phyloP scores from a whole-genome alignment of 1,284 basidiomycete species.

The Cystobasidiaceae sp. region DNA sequence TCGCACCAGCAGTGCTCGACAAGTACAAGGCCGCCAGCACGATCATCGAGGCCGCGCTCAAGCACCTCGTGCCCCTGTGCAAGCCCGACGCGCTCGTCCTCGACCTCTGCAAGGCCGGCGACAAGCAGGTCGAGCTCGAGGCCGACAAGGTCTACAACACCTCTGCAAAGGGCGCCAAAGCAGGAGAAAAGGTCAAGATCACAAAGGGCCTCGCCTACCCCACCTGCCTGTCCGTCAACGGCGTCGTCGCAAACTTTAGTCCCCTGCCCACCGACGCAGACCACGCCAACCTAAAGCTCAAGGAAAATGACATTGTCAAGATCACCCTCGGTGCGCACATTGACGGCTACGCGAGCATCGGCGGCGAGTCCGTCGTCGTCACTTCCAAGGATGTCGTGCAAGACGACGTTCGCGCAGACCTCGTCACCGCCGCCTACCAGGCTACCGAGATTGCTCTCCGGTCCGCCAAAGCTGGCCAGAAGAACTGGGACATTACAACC shows the following conservation, averaged over 20 bases:
- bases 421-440: constrained; percentile 84
- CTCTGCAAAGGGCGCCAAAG: constrained; percentile 50
- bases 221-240: constrained; percentile 86
- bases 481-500: constrained; percentile 92
- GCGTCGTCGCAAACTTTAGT: constrained; percentile 56
- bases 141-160: constrained; percentile 86
- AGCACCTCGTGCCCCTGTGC: constrained; percentile 70
- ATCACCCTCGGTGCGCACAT: constrained; percentile 94
- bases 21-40: constrained; percentile 31
- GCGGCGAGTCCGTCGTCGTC: constrained; percentile 85
- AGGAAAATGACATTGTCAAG: constrained; percentile 90
- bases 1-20: constrained; percentile 26
- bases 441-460: constrained; percentile 76
- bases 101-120: constrained; percentile 86
- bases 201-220: constrained; percentile 93
- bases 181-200: constrained; percentile 54
- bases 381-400: constrained; percentile 69
- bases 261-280: constrained; percentile 55
- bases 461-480: constrained; percentile 62
- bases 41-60: constrained; percentile 77
- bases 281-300: constrained; percentile 71
- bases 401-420: constrained; percentile 80
- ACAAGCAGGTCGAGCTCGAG: constrained; percentile 82
- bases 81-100: constrained; percentile 73
- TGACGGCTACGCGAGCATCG: constrained; percentile 80